Conservation (phyloP, 345 rosid genomes). For the Erodium maritimum region DNA sequence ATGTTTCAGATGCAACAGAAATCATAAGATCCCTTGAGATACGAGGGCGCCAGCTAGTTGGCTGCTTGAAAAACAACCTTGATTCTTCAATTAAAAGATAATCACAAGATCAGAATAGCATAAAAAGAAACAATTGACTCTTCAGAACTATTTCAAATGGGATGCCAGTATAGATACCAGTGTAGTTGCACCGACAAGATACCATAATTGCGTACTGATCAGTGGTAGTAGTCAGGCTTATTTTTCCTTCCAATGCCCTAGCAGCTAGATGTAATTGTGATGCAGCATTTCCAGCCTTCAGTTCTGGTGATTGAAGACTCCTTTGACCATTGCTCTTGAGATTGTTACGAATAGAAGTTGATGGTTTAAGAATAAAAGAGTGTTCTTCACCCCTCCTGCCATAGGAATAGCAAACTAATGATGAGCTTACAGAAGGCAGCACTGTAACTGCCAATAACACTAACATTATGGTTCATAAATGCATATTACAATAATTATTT, state of each 20-base stretch:
- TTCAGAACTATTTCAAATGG: background rate
- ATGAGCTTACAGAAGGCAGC: constrained; percentile 9
- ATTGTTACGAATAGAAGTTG: constrained; percentile 46
- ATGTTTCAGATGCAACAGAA: constrained; percentile 81
- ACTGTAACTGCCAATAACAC: background rate
- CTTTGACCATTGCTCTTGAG: constrained; percentile 37
- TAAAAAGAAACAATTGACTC: background rate
- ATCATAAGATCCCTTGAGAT: constrained; percentile 78
- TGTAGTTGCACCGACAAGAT: constrained; percentile 83
- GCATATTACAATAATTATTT: background rate
- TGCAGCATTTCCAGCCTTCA: constrained; percentile 1
- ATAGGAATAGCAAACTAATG: constrained; percentile 9
- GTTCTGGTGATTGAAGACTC: constrained; percentile 20
- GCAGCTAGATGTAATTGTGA: constrained; percentile 37
- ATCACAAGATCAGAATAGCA: background rate
- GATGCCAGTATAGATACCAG: constrained; percentile 30
- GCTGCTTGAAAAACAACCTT: constrained; percentile 79
- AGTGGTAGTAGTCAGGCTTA: constrained; percentile 24
- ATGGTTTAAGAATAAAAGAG: constrained; percentile 84
- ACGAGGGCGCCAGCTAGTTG: constrained; percentile 75
- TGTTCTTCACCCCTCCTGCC: constrained; percentile 98
- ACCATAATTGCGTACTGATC: constrained; percentile 80
- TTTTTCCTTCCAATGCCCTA: constrained; percentile 36
- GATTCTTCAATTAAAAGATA: constrained; percentile 43
- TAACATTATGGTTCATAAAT: background rate